Conservation (phyloP, 1,284 basidiomycete genomes). For the Moniliella sp. region DNA sequence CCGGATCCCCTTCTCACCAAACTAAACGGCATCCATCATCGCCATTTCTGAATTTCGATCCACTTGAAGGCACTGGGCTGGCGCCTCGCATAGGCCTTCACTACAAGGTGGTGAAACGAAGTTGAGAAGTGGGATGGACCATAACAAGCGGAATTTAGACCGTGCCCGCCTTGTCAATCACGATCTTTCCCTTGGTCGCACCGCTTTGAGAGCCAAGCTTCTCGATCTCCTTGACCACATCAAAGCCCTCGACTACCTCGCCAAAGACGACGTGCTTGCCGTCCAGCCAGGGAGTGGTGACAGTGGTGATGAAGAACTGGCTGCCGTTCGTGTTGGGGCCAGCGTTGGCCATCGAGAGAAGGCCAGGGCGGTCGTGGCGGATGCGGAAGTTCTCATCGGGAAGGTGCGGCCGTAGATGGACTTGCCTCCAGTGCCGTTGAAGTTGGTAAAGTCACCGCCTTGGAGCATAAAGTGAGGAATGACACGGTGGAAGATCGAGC, state of each 20-base stretch:
- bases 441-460: conserved; percentile 30
- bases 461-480: conserved; percentile 33
- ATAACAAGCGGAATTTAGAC: conserved; percentile 17
- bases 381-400: conserved; percentile 10
- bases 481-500: conserved; percentile 9
- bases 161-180: conserved; percentile 28
- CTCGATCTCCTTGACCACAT: conserved; percentile 30
- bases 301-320: conserved; percentile 27
- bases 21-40: no score
- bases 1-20: no score
- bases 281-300: conserved; percentile 50
- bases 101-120: no score
- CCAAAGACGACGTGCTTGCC: conserved; percentile 33
- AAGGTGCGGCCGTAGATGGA: conserved; percentile 53
- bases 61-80: no score
- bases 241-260: conserved; percentile 15
- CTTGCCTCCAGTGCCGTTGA: conserved; percentile 28
- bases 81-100: no score
- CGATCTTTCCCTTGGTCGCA: conserved; percentile 19
- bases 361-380: conserved; percentile 22
- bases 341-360: conserved; percentile 51
- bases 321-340: conserved; percentile 69
- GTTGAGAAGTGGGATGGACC: no score
- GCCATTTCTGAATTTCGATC: no score
- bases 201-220: conserved; percentile 15